Base-by-base conservation (phyloP, 83 land plant species). In the Larix sibirica region DNA sequence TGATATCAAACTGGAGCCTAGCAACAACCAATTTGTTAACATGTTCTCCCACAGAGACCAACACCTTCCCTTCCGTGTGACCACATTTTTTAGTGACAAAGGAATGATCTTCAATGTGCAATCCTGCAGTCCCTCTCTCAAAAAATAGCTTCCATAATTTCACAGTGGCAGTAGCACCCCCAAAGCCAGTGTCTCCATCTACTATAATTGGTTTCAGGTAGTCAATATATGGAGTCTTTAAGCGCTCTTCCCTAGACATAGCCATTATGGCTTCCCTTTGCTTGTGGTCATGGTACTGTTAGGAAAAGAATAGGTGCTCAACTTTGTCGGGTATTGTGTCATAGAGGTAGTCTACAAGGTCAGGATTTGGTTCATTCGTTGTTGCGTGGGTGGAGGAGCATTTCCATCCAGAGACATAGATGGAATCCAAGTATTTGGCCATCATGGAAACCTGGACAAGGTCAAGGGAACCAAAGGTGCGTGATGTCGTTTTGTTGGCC, bases 341-440 rank as follows among this genome's bases (percentile, higher is more conserved):
- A 76, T 94, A 94, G 28, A 97, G 98, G 89, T 96, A 96, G 81
- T 96, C 98, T 33, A 97, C 98, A 12, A 96, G 92, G 83, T 96
- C 98, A 8, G 98, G 98, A 47, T 97, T 97, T 18, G 97, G 97
- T 81, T 96, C 98, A 81, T 96, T 96, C 80, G 92, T 90, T 56
- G 94, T 73, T 79, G 98, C 85, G 87, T 93, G 94, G 31, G 98
- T 96, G 56, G 98, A 96, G 21, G 98, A 97, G 84, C 97, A 96
- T 80, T 96, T 97, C 98, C 98, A 96, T 16, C 98, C 98, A 12
- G 98, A 96, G 84, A 96, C 97, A 80, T 96, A 96, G 79, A 96
- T 92, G 73, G 97, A 84, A 83, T 96, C 98, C 76, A 96, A 79
- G 81, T 92, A 88, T 83, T 94, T 96, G 69, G 94, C 97, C 98